Conservation (phyloP, 176 grass and related monocot species). For the Hordeum marinum region DNA sequence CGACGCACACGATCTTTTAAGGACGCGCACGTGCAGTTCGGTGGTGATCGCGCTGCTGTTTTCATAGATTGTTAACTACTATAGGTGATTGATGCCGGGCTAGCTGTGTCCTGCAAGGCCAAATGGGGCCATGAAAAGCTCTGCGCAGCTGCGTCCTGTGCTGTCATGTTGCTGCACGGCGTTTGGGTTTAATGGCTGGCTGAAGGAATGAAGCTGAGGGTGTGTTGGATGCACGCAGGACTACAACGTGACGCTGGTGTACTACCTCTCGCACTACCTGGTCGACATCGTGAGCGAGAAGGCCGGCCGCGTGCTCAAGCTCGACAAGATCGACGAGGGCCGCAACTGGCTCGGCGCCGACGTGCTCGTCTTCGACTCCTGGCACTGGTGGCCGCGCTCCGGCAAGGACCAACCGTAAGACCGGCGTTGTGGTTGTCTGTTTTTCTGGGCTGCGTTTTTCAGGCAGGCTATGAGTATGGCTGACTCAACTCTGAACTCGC, state of each 20-base stretch:
- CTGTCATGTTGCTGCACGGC: neutral
- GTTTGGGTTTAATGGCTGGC: neutral
- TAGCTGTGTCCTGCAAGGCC: neutral
- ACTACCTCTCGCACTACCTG: conserved; percentile 88
- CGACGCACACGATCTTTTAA: neutral
- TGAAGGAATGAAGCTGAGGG: neutral
- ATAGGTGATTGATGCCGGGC: neutral
- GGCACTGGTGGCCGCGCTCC: conserved; percentile 88
- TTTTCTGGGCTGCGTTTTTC: neutral
- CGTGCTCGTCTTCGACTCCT: conserved; percentile 84
- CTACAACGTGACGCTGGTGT: conserved; percentile 58
- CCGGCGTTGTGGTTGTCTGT: neutral
- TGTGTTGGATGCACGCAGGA: conserved; percentile 37
- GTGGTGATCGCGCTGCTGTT: neutral
- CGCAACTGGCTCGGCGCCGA: conserved; percentile 55
- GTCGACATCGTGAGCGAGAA: conserved; percentile 48
- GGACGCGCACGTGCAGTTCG: neutral
- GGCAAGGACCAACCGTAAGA: conserved; percentile 47
- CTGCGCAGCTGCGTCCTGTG: neutral
- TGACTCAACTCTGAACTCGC: neutral
- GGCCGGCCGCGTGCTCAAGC: conserved; percentile 63
- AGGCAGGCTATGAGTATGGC: no score
- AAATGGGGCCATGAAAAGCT: neutral
- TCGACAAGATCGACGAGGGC: conserved; percentile 47
- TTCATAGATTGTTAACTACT: neutral